Evolutionary conservation across 805 yeast genomes (phyloP).

Genomic region (Lachancea meyersii): DNA sequence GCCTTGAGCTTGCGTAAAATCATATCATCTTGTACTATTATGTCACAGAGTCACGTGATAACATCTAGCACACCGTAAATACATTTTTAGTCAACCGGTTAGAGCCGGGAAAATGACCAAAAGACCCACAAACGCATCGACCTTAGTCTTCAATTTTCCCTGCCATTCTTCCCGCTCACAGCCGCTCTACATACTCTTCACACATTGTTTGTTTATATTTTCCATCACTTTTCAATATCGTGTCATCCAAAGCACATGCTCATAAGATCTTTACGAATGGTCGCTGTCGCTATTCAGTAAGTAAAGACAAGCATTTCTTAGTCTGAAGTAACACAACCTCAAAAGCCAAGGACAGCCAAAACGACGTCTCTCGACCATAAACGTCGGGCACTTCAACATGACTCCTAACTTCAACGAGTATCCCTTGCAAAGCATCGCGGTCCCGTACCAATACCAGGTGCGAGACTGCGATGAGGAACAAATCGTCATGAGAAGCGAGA

Average conservation of each 20-base stretch:
- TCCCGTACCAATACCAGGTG: slow-evolving; percentile 21
- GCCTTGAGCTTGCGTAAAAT: too few species aligned
- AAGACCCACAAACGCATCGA: too few species aligned
- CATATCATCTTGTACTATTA: too few species aligned
- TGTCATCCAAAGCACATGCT: background rate
- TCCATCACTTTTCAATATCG: background rate
- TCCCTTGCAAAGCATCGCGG: slow-evolving; percentile 25
- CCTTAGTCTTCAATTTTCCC: too few species aligned
- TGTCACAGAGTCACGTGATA: too few species aligned
- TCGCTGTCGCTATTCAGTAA: background rate
- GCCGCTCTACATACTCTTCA: too few species aligned
- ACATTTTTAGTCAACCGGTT: too few species aligned
- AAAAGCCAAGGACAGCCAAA: background rate
- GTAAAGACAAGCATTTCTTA: too few species aligned
- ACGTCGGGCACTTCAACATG: slow-evolving; percentile 1
- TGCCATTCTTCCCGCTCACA: too few species aligned
- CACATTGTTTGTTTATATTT: background rate
- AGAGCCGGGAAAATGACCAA: too few species aligned
- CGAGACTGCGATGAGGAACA: slow-evolving; percentile 3
- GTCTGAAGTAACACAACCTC: too few species aligned
- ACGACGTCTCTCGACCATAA: background rate
- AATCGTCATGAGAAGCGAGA: background rate
- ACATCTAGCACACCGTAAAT: too few species aligned
- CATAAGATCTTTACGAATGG: background rate
- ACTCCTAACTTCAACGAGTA: slow-evolving; percentile 14